A percentile compares a stretch with the other conserved stretches of the same genome.
Evolutionary conservation across 176 grass and related monocot genomes (phyloP).

Genomic region (Hyparrhenia diplandra): DNA sequence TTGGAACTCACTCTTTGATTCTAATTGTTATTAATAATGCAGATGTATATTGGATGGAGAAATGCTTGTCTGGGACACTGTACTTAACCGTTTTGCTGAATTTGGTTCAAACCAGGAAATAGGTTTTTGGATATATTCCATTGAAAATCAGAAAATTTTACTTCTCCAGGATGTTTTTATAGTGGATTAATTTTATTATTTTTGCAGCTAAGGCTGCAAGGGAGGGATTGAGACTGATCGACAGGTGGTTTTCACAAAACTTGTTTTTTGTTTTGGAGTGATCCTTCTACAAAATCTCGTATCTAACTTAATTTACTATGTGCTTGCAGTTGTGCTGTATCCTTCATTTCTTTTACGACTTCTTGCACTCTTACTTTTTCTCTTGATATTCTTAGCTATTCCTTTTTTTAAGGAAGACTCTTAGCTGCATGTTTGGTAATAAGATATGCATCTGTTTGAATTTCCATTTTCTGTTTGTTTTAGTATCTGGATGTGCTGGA

Average conservation of each 20-base stretch:
- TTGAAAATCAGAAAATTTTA: conserved; percentile 8
- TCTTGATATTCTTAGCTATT: conserved; percentile 6
- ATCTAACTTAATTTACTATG: conserved; percentile 30
- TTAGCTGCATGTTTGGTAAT: background rate
- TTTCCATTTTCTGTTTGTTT: background rate
- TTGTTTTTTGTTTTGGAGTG: conserved; percentile 19
- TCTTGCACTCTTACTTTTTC: conserved; percentile 22
- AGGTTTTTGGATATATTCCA: conserved; percentile 58
- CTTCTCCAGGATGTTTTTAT: conserved; percentile 14
- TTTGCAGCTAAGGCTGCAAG: conserved; percentile 82
- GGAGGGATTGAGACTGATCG: conserved; percentile 73
- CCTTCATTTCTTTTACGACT: conserved; percentile 37
- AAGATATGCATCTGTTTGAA: background rate
- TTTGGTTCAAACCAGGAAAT: conserved; percentile 99
- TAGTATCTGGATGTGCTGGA: conserved; percentile 5
- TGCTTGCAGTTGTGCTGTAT: conserved; percentile 97
- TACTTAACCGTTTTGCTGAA: conserved; percentile 78
- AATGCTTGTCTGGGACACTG: conserved; percentile 95
- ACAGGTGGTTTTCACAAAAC: conserved; percentile 55
- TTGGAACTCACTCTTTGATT: conserved; percentile 24
- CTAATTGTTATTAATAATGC: conserved; percentile 33
- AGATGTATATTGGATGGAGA: conserved; percentile 99
- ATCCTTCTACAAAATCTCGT: background rate
- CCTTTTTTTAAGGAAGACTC: background rate
- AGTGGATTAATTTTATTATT: conserved; percentile 23